Evolutionary conservation across 1,284 basidiomycete genomes (phyloP).

Genomic region (Cerrena zonata): DNA sequence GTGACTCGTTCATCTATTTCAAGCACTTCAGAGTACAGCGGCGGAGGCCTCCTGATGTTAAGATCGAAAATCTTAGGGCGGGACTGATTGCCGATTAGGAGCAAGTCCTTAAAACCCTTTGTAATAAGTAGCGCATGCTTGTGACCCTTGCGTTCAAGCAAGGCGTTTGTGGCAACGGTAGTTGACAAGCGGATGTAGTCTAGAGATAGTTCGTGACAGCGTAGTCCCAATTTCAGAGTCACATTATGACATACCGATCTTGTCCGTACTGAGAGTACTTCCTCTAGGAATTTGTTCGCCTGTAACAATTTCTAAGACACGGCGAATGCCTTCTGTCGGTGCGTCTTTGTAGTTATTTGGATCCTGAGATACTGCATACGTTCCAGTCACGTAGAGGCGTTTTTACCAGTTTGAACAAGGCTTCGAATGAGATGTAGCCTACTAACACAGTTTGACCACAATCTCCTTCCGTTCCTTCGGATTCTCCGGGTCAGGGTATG

Average conservation of each 20-base stretch:
- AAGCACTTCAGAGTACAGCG: conserved; percentile 76
- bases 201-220: conserved; percentile 25
- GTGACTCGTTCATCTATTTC: conserved; percentile 95
- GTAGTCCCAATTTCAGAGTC: conserved; percentile 1
- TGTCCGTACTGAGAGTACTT: conserved; percentile 65
- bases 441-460: conserved; percentile 75
- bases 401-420: not conserved
- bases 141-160: conserved; percentile 90
- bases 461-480: conserved; percentile 60
- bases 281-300: conserved; percentile 64
- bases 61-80: conserved; percentile 87
- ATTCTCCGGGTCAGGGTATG: conserved; percentile 67
- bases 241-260: conserved; percentile 59
- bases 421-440: no score
- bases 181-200: conserved; percentile 91
- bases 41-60: conserved; percentile 73
- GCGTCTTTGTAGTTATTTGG: conserved; percentile 86
- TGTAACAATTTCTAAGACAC: conserved; percentile 80
- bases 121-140: conserved; percentile 90
- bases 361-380: conserved; percentile 73
- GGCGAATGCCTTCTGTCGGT: conserved; percentile 88
- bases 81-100: conserved; percentile 89
- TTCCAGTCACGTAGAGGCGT: not conserved
- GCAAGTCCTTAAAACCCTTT: conserved; percentile 85
- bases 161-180: conserved; percentile 93